Conservation (phyloP, 148 eudicot genomes). For the Rhododendron williamsianum region DNA sequence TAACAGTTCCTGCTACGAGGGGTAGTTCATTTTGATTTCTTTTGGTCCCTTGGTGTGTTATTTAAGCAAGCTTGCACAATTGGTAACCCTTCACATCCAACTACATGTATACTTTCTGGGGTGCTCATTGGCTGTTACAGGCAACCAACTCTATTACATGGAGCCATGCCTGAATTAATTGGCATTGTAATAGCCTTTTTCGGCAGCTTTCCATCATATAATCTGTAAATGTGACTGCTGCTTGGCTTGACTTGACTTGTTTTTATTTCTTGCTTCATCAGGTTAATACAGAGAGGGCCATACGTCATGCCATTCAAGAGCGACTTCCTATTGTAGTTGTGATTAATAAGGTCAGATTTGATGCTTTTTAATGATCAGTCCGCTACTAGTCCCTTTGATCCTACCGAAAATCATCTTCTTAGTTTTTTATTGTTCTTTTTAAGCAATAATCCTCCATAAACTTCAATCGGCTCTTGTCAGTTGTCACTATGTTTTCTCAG, state of each 20-base stretch:
- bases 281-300: constrained; percentile 98
- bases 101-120: neutral
- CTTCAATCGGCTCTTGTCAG: neutral
- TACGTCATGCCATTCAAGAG: constrained; percentile 95
- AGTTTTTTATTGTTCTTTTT: neutral
- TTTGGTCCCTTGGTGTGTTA: neutral
- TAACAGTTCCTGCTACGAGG: neutral
- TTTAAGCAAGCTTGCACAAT: neutral
- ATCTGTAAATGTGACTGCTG: neutral
- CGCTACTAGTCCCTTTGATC: neutral
- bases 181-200: neutral
- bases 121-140: neutral
- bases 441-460: neutral
- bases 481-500: neutral
- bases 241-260: constrained; percentile 6
- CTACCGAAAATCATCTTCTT: neutral
- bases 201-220: neutral
- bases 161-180: neutral
- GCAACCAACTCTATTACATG: neutral
- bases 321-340: constrained; percentile 90
- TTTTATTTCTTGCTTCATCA: constrained; percentile 16
- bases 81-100: neutral
- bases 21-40: neutral
- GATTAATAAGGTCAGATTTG: constrained; percentile 69
- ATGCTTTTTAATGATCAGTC: neutral